These are phyloP conservation scores for Entomortierella parvispora DNA, from an alignment of 192 early-diverging fungal genomes.

Conservation along the genomic window DNA sequence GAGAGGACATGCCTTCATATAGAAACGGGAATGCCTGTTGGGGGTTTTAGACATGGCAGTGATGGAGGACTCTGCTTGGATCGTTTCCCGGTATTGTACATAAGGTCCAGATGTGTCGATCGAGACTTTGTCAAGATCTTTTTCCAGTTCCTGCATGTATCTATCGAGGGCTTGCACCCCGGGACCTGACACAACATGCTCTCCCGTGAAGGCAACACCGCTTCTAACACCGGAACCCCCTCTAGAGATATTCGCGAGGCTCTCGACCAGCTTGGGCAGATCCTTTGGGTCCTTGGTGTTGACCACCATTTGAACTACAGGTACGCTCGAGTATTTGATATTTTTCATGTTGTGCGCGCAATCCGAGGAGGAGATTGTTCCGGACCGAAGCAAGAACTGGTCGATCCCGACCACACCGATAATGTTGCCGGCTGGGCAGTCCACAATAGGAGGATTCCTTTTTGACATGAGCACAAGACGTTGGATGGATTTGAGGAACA, in stretches of 20 bases:
- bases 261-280: slow-evolving; percentile 99
- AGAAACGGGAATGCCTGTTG: slow-evolving; percentile 99
- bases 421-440: slow-evolving; percentile 99
- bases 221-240: slow-evolving; percentile 98
- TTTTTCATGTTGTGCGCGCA: slow-evolving; percentile 97
- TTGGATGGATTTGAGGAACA: slow-evolving; percentile 96
- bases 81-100: slow-evolving; percentile 95
- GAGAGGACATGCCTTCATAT: slow-evolving; percentile 91
- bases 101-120: slow-evolving; percentile 92
- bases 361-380: slow-evolving; percentile 95
- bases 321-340: slow-evolving; percentile 99
- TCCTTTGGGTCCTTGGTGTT: slow-evolving; percentile 97
- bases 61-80: slow-evolving; percentile 83
- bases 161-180: too few relatives aligned
- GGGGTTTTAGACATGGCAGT: slow-evolving; percentile 94
- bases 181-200: too few relatives aligned
- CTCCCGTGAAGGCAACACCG: slow-evolving; percentile 98
- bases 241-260: slow-evolving; percentile 98
- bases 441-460: slow-evolving; percentile 93
- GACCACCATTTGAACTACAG: slow-evolving; percentile 96
- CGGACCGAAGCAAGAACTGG: slow-evolving; percentile 99
- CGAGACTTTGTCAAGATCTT: slow-evolving; percentile 98
- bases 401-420: slow-evolving; percentile 99
- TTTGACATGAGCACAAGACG: slow-evolving; percentile 99
- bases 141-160: too few relatives aligned